phyloP scores from a whole-genome alignment of 495 filamentous ascomycete species.

The Glarea lozoyensis region DNA sequence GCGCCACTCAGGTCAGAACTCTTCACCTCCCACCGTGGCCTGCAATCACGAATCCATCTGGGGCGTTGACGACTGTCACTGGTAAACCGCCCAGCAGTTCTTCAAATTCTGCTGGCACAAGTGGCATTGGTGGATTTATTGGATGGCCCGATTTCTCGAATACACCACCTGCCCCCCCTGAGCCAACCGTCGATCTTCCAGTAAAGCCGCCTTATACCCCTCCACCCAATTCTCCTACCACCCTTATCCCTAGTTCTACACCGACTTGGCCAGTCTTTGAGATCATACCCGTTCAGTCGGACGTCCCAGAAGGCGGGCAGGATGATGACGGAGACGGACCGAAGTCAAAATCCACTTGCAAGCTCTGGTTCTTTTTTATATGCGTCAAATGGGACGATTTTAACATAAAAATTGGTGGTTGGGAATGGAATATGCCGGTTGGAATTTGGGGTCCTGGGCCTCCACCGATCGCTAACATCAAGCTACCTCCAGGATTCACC shows the following conservation, averaged over 20 bases:
- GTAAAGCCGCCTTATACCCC: background rate
- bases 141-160: background rate
- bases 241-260: too few relatives aligned
- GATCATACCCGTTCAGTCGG: background rate
- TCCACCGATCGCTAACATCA: background rate
- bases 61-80: background rate
- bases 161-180: background rate
- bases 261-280: background rate
- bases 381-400: background rate
- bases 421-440: background rate
- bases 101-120: background rate
- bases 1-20: background rate
- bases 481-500: background rate
- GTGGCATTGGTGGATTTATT: background rate
- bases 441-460: background rate
- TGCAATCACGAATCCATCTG: background rate
- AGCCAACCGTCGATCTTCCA: background rate
- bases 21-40: background rate
- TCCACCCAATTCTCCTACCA: background rate
- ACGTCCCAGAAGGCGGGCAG: background rate
- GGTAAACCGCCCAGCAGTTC: too few relatives aligned
- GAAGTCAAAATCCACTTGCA: background rate
- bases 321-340: background rate
- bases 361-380: background rate
- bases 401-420: background rate